A percentile compares a stretch with the other conserved stretches of the same genome.
phyloP scores from a whole-genome alignment of 2,329 filamentous ascomycete genomes.

The Colletotrichum simmondsii region DNA sequence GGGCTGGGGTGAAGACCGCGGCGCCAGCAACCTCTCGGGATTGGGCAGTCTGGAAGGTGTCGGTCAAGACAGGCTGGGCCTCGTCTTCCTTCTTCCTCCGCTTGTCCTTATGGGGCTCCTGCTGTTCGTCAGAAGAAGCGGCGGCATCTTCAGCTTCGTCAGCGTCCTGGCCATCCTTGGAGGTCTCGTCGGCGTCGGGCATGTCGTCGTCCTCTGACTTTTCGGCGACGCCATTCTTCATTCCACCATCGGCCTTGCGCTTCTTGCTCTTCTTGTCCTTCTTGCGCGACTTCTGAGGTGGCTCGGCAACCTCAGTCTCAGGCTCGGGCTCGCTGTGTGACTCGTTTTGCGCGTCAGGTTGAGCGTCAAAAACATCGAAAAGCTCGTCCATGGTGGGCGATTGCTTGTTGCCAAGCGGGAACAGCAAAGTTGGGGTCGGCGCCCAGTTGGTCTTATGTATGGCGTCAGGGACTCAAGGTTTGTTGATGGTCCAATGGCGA shows the following conservation, averaged over 20 bases:
- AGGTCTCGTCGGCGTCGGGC: slow-evolving; percentile 55
- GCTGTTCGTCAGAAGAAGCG: slow-evolving; percentile 44
- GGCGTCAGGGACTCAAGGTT: not conserved
- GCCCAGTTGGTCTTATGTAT: not conserved
- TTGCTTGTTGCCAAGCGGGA: not conserved
- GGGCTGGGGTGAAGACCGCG: slow-evolving; percentile 70
- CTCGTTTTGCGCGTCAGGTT: slow-evolving; percentile 55
- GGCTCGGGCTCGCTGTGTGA: slow-evolving; percentile 57
- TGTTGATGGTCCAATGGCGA: not conserved
- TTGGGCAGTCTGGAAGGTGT: slow-evolving; percentile 94
- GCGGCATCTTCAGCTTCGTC: slow-evolving; percentile 42
- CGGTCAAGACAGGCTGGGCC: slow-evolving; percentile 83
- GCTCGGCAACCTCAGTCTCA: slow-evolving; percentile 53
- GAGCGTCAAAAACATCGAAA: slow-evolving; percentile 84
- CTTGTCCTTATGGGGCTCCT: slow-evolving; percentile 57
- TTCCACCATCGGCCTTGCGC: slow-evolving; percentile 83
- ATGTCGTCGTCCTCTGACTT: slow-evolving; percentile 51
- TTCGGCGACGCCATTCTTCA: slow-evolving; percentile 63
- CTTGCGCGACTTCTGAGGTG: slow-evolving; percentile 55
- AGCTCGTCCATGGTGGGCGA: slow-evolving; percentile 74
- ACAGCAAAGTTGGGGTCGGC: not conserved
- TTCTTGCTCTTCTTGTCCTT: slow-evolving; percentile 79
- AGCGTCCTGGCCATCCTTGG: slow-evolving; percentile 48
- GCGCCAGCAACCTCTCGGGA: slow-evolving; percentile 89
- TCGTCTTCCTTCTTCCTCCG: slow-evolving; percentile 71